Evolutionary conservation across 78 protist species (phyloP), one percentile per base, ranked within the genome.

Genomic region (Cyanophora paradoxa): DNA sequence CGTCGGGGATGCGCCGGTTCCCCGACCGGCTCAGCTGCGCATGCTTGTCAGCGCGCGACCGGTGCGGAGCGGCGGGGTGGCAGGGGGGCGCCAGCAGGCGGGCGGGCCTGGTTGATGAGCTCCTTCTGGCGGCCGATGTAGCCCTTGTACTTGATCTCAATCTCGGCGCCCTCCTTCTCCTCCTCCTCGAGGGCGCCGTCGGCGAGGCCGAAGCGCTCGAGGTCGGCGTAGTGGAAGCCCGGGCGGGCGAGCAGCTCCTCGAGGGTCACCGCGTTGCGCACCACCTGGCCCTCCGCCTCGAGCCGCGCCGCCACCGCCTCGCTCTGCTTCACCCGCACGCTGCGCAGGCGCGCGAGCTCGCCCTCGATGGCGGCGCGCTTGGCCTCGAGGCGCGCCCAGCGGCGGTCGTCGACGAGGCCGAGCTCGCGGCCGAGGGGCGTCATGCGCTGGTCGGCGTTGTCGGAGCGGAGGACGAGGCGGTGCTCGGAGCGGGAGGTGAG

Each of bases 401-500:
- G n/a, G n/a, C n/a, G n/a, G n/a, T n/a, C n/a, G n/a, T n/a, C n/a
- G n/a, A 79, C 78, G 44, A 4, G 0, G 66, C 84, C 69, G 14
- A 14, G 16, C 5, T 13, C 64, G 62, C 19, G 30, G 1, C 36
- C 79, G 8, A 19, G 0, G 41, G 14, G 66, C 13, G 93, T 84
- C 46, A 91, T 72, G 22, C 96, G 66, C 50, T 33, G 42, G 40
- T 93, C 94, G 1, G 97, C 92, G 50, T 90, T 93, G 84, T 93
- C 95, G 10, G 92, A 77, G 3, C 97, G 82, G 8, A 94, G 66
- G 24, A 72, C 39, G 30, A 92, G 77, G 39, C 92, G 37, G 37
- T 68, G 76, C 69, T 91, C 93, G 13, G 95, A 81, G 33, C 93
- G 82, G 26, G 91, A 74, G 3, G 98, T 94, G 84, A 94, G 90